A percentile compares a stretch with the other conserved stretches of the same genome.
Evolutionary conservation across 2,329 filamentous ascomycete species (phyloP).

Genomic region (Apiospora sp.): DNA sequence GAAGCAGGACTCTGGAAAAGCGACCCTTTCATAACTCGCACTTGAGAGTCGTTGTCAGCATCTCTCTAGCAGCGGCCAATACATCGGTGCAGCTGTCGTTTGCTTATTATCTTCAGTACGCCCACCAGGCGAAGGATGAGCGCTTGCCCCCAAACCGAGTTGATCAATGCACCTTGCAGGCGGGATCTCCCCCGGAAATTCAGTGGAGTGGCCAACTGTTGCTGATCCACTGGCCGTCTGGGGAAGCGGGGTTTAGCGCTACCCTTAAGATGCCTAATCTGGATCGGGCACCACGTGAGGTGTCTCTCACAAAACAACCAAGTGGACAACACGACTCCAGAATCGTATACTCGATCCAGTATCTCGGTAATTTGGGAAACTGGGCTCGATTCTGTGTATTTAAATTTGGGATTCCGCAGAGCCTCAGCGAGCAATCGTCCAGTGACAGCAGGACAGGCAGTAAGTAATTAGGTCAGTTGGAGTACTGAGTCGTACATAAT

Average conservation of each 20-base stretch:
- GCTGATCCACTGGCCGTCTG: constrained; percentile 32
- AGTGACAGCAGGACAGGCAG: constrained; percentile 1
- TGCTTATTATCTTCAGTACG: not conserved
- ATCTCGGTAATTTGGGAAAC: not conserved
- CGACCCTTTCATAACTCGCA: not conserved
- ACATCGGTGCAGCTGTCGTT: not conserved
- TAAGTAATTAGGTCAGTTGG: not conserved
- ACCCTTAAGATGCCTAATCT: constrained; percentile 23
- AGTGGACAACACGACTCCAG: not conserved
- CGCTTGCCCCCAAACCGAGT: constrained; percentile 7
- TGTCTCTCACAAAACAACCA: not conserved
- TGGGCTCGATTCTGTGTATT: not conserved
- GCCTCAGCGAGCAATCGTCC: constrained; percentile 17
- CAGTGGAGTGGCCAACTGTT: constrained; percentile 11
- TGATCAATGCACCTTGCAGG: constrained; percentile 6
- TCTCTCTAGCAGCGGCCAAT: not conserved
- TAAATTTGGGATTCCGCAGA: constrained; percentile 12
- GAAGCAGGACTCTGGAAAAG: not conserved
- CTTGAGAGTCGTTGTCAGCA: not conserved
- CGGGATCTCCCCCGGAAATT: constrained; percentile 17
- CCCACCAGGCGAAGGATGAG: not conserved
- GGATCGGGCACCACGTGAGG: constrained; percentile 13
- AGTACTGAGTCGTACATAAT: constrained; percentile 16
- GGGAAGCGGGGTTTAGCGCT: constrained; percentile 34
- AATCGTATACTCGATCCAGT: not conserved